A percentile compares a stretch with the other conserved stretches of the same genome.
Conservation (phyloP, 805 yeast species). For the Suhomyces sp. region DNA sequence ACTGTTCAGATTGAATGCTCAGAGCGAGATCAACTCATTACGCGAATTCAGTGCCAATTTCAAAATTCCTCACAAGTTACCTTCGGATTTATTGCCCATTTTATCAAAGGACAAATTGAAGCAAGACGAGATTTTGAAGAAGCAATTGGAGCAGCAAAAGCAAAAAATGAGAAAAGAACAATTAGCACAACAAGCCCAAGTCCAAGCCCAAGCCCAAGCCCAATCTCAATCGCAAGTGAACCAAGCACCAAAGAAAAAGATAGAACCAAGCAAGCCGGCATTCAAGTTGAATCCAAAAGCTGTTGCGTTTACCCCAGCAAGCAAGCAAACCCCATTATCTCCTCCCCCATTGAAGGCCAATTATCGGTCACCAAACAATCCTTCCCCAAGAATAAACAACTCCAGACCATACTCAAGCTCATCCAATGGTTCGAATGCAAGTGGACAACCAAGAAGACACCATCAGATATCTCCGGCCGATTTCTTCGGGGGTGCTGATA, state of each 20-base stretch:
- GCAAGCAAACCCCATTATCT: conserved; percentile 21
- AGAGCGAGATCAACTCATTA: conserved; percentile 66
- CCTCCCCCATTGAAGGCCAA: conserved; percentile 29
- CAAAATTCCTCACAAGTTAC: conserved; percentile 62
- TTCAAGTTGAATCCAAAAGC: conserved; percentile 73
- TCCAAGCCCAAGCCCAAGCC: conserved; percentile 7
- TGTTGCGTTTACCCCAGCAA: conserved; percentile 58
- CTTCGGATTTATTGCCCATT: conserved; percentile 68
- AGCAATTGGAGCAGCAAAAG: conserved; percentile 23
- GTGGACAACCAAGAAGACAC: conserved; percentile 19
- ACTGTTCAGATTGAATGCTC: conserved; percentile 46
- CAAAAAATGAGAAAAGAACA: conserved; percentile 9
- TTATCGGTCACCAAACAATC: conserved; percentile 26
- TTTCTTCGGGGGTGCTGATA: conserved; percentile 40
- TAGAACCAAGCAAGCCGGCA: conserved; percentile 58
- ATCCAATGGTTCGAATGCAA: conserved; percentile 10
- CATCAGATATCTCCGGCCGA: conserved; percentile 42
- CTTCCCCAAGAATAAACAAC: conserved; percentile 34
- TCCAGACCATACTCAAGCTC: conserved; percentile 32
- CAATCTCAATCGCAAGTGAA: conserved; percentile 10
- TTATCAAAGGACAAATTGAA: conserved; percentile 65
- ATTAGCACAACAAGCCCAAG: conserved; percentile 11
- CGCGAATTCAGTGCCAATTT: conserved; percentile 79
- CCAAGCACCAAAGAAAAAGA: conserved; percentile 39
- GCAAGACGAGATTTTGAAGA: conserved; percentile 58